phyloP scores from a whole-genome alignment of 305 asterid species.

The Stenogyne calaminthoides region DNA sequence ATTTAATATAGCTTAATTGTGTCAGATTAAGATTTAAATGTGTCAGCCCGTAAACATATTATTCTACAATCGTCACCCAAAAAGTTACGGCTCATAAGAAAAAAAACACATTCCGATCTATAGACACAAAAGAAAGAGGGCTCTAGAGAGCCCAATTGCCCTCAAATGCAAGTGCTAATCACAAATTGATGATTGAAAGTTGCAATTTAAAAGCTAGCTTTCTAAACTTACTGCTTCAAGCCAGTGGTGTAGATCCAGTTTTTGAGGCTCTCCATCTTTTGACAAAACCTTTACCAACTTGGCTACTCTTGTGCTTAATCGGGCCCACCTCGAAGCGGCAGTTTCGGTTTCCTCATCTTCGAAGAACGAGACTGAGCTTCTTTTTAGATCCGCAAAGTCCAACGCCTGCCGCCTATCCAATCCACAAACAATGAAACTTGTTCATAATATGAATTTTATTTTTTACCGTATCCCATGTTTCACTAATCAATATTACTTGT shows the following conservation, averaged over 20 bases:
- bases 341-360: slow-evolving; percentile 70
- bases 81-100: too few relatives aligned
- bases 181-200: background rate
- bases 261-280: slow-evolving; percentile 82
- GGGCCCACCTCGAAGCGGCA: slow-evolving; percentile 82
- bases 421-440: background rate
- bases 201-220: background rate
- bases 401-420: slow-evolving; percentile 79
- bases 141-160: background rate
- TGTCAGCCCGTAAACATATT: too few relatives aligned
- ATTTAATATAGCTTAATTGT: too few relatives aligned
- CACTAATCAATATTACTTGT: too few relatives aligned
- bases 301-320: slow-evolving; percentile 85
- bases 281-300: slow-evolving; percentile 93
- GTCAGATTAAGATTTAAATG: too few relatives aligned
- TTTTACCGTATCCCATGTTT: too few relatives aligned
- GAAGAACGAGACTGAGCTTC: slow-evolving; percentile 80
- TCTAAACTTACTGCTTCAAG: slow-evolving; percentile 79
- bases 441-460: too few relatives aligned
- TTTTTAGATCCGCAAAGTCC: slow-evolving; percentile 77
- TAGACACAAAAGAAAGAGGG: too few relatives aligned
- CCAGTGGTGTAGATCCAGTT: slow-evolving; percentile 86
- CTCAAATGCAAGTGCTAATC: background rate
- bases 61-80: too few relatives aligned
- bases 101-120: too few relatives aligned